Base-by-base conservation (phyloP, 1,284 basidiomycete species). In the Cronartium quercuum region DNA sequence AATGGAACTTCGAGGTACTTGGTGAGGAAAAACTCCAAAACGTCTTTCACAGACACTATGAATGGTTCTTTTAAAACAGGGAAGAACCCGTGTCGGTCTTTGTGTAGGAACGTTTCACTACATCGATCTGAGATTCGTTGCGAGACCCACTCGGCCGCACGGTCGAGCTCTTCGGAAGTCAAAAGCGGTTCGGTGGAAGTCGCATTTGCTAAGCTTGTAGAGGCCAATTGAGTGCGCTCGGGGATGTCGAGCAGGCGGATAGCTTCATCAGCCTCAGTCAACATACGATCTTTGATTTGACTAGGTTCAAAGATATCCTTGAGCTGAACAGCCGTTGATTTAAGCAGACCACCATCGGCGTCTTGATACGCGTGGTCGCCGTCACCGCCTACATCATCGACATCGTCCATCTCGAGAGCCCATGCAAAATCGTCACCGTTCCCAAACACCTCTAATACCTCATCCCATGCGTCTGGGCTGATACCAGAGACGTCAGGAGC, bases 401-500 rank as follows among this genome's bases (percentile, higher is more conserved):
- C 89, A 24, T 84, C 83, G 61, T 95, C 93, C 10, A 87, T 89
- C 58, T 85, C 89, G 69, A 98, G 83, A 1, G 94, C 94, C 91
- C 92, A 96, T 78, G 92, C 93, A 80, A 95, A 99, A 78, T 98
- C 95, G 79, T 91, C 89, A 21, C 96, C 96, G 78, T 96, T 92
- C 44, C 96, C 96, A 80, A 98, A 98, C 10, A 98, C 92, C 77
- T 94, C 95, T 77, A 91, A 90, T 64, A 98, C 91, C 83, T 98
- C 96, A 76, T 93, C 90, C 93, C 94, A 97, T 41, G 94, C 91
- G 80, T 94, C 97, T 77, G 15, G 77, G 76, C 77, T 70, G 75
- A 79, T 74, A 44, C 68, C 68, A 76, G 78, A 80, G 75, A 78
- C 78, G 78, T 66, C 75, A 41, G 76, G 63, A 64, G 75, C 71